Evolutionary conservation across 2,329 filamentous ascomycete species (phyloP), one percentile per base, ranked within the genome.

Genomic region (Hansfordia pulvinata): DNA sequence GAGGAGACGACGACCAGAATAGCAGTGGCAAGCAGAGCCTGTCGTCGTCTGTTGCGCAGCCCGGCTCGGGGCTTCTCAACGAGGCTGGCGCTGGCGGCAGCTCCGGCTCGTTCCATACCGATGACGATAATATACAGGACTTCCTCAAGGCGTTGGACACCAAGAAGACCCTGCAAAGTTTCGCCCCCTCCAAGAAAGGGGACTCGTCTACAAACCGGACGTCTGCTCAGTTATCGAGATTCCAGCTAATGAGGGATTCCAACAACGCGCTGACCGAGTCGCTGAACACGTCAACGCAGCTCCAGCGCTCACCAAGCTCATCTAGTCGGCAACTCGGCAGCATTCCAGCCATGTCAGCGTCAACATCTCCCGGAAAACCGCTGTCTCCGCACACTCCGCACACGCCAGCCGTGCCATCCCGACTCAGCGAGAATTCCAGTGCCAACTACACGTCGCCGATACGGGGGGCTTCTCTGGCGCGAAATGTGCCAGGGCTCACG

Each of bases 61-160:
- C 82, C 21, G 81, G 80, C 6, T 93, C 85, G 2, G 84, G 80
- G 3, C 59, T 90, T 16, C 62, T 93, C 26, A 72, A 81, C 17
- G 84, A 79, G 35, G 65, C 66, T 15, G 76, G 70, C 8, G 73
- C 64, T 3, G 75, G 70, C 17, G 60, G 76, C 46, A 61, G 75
- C 62, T 62, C 81, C 44, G 61, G 81, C 5, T 77, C 72, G 3
- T 58, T 76, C 24, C 69, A 73, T 34, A 65, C 77, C 0, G 88
- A 96, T 39, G 85, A 93, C 42, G 83, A 93, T 41, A 86, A 90
- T 36, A 93, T 98, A 20, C 84, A 82, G 1, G 85, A 92, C 27
- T 98, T 96, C 41, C 57, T 98, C 34, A 92, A 92, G 42, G 67
- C 84, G 34, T 63, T 98, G 6, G 88, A 96, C 33, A 76, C 74